Conservation (phyloP, 169 alveolate genomes). For the Besnoitia besnoiti region DNA sequence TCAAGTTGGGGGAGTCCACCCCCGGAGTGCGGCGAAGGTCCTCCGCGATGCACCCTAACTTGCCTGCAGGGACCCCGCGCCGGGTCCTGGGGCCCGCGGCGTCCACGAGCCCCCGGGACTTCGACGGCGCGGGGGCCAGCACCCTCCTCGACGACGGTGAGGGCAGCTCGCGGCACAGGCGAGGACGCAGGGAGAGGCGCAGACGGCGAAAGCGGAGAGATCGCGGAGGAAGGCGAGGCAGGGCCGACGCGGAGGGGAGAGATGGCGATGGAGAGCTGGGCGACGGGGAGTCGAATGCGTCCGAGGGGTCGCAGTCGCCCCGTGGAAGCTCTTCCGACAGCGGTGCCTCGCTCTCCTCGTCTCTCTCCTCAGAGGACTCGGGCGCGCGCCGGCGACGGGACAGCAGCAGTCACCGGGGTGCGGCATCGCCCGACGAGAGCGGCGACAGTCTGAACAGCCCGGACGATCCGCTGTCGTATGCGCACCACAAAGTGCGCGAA, state of each 20-base stretch:
- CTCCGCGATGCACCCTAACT: no score
- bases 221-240: background rate
- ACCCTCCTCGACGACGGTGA: no score
- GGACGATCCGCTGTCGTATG: background rate
- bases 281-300: background rate
- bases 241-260: background rate
- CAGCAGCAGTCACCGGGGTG: background rate
- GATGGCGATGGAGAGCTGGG: background rate
- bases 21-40: no score
- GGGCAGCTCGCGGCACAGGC: no score
- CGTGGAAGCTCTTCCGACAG: background rate
- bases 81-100: no score
- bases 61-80: no score
- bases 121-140: no score
- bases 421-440: background rate
- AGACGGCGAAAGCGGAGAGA: background rate
- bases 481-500: background rate
- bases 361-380: background rate
- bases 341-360: background rate
- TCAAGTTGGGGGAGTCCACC: no score
- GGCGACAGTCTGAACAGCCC: background rate
- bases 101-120: no score
- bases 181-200: background rate
- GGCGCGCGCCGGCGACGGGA: background rate
- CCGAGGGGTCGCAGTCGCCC: background rate